Base-by-base conservation (phyloP, 2,329 filamentous ascomycete genomes). In the Beauveria australis region DNA sequence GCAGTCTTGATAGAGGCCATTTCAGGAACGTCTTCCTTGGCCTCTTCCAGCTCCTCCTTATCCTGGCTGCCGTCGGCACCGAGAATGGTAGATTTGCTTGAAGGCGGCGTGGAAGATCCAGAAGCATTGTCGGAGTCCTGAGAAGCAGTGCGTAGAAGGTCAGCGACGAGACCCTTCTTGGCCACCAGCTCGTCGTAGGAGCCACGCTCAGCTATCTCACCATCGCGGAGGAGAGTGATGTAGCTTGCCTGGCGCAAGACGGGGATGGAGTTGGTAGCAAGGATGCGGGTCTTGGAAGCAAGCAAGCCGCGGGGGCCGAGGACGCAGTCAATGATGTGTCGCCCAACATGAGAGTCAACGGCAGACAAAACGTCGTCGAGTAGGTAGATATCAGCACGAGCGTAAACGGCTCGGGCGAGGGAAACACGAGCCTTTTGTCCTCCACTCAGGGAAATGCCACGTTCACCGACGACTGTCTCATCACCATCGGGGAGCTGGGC, bases 341-440 rank as follows among this genome's bases (percentile, higher is more conserved):
- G 84, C 54, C 94, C 94, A 62, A 99, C 94, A 70, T 99, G 94
- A 65, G 96, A 93, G 75, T 99, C 94, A n/a, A 99, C 94, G 0
- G 95, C 94, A 18, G 93, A 97, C 12, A 99, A 81, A 63, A 92
- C 89, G 71, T 99, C 94, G 67, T 99, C 94, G 12, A 99, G 81
- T 14, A 99, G 81, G 70, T 97, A 97, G 54, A 99, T 86, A 72
- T 99, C 95, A n/a, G 94, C 92, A 66, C 94, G 85, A 56, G 95
- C 92, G 71, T 99, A 99, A 1, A 99, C 94, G 33, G 95, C 93
- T 72, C 94, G 85, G 46, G 94, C 94, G 59, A 99, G 80, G 16
- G 92, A 93, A 63, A 99, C 81, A 64, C 94, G 89, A 60, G 94
- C 93, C 76, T 97, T 99, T 72, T 99, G 94, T 6, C 95, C 94